Conservation (phyloP, 2,329 filamentous ascomycete genomes). For the Akanthomyces dipterigenus region DNA sequence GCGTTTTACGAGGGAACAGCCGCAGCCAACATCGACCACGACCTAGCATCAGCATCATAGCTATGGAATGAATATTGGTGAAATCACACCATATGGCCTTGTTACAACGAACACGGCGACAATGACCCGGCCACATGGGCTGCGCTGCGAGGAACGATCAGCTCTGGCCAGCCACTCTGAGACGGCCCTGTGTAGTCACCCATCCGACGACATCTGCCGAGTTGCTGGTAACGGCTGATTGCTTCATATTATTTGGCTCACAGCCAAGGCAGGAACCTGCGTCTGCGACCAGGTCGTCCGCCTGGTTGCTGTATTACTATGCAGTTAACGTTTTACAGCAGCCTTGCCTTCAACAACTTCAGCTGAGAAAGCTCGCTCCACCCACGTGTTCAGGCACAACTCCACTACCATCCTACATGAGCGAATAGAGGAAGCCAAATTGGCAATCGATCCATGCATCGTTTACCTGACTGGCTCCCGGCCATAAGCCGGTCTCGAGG, state of each 20-base stretch:
- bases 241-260: not conserved
- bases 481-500: not conserved
- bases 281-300: not conserved
- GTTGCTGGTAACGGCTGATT: not conserved
- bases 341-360: not conserved
- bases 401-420: not conserved
- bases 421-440: not conserved
- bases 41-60: not conserved
- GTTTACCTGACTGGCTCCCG: not conserved
- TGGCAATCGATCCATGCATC: not conserved
- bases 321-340: not conserved
- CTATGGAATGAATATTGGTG: not conserved
- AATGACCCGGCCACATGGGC: not conserved
- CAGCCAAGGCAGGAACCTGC: not conserved
- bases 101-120: not conserved
- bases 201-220: too few relatives aligned
- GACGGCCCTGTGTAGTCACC: not conserved
- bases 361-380: not conserved
- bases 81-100: not conserved
- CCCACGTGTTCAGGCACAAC: not conserved
- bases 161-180: not conserved
- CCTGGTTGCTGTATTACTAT: not conserved
- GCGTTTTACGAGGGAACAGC: too few relatives aligned
- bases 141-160: not conserved
- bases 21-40: not conserved